Base-by-base conservation (phyloP, 352 stramenopile genomes). In the Peronospora belbahrii region DNA sequence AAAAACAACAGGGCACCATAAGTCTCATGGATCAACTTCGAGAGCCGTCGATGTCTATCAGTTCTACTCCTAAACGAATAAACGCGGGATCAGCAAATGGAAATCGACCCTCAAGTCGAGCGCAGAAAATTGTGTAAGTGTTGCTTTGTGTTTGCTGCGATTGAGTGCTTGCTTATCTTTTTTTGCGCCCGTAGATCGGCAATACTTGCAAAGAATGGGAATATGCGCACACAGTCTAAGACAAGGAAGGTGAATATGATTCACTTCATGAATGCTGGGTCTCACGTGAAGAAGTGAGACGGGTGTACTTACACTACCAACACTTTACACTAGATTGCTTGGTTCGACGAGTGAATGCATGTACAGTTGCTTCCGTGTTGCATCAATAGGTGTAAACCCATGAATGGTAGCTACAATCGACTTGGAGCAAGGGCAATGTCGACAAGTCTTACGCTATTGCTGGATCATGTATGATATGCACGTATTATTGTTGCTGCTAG, bases 181-280 rank as follows among this genome's bases (percentile, higher is more conserved):
- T 43, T 27, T 30, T 47, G 31, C 38, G 9, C 0, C 48, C n/a
- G 6, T 30, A 79, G 62, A 19, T 74, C 65, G n/a, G 64, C 59
- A 15, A 39, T 74, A 37, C 40, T 62, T 30, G 25, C 52, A 15
- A 57, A 38, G 36, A 40, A 63, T 38, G 47, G 47, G 25, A 62
- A 65, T 39, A 39, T 47, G n/a, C 15, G 60, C 6, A 56, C 48
- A 22, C 48, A 49, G 25, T 8, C 51, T 2, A 84, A 82, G 27
- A 43, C 28, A 0, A 87, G 85, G 52, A 85, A 74, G 38, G 66
- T 89, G 42, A 67, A 89, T 52, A 87, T 89, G 78, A 87, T 89
- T 6, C 78, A 80, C 33, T 89, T 89, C 42, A 87, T 87, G 78
- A 83, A 52, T 40, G 59, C 59, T 5, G 69, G 68, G 2, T 53